These are phyloP conservation scores for Clonostachys chloroleuca DNA, from an alignment of 2,329 filamentous ascomycete species.

Conservation along the genomic window DNA sequence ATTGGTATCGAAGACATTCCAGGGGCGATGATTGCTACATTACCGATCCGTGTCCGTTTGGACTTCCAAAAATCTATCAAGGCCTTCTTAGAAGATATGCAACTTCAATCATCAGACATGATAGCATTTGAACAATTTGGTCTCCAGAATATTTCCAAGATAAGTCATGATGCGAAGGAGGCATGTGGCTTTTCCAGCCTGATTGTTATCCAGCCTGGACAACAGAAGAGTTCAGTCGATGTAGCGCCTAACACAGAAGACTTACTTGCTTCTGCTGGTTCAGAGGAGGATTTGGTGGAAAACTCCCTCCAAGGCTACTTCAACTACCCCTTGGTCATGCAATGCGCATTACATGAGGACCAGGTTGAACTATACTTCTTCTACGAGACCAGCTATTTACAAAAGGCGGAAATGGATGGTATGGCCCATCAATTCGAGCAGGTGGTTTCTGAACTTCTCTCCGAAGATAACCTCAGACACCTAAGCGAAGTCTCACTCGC, in stretches of 20 bases:
- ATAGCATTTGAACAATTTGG: constrained; percentile 9
- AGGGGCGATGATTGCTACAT: constrained; percentile 7
- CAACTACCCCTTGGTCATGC: constrained; percentile 1
- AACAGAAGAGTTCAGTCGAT: not conserved
- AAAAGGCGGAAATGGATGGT: not conserved
- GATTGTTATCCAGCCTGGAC: constrained; percentile 6
- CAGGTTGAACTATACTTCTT: constrained; percentile 1
- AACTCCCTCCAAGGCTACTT: constrained; percentile 7
- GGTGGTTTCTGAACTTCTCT: not conserved
- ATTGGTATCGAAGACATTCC: constrained; percentile 3
- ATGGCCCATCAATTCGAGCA: not conserved
- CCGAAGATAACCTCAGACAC: not conserved
- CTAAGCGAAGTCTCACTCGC: not conserved
- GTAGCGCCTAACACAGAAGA: not conserved
- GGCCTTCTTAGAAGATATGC: constrained; percentile 19
- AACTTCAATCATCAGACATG: constrained; percentile 4
- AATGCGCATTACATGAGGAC: not conserved
- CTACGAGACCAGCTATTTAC: constrained; percentile 1
- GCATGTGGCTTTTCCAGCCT: constrained; percentile 9
- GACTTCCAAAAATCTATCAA: constrained; percentile 3
- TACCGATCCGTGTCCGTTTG: constrained; percentile 6
- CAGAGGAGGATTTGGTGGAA: not conserved
- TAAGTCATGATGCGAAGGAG: constrained; percentile 3
- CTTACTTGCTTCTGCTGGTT: not conserved
- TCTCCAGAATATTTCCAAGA: constrained; percentile 9